Evolutionary conservation across 768 basidiomycete species (phyloP), one percentile per base, ranked within the genome.

Genomic region (Lentinula boryana): DNA sequence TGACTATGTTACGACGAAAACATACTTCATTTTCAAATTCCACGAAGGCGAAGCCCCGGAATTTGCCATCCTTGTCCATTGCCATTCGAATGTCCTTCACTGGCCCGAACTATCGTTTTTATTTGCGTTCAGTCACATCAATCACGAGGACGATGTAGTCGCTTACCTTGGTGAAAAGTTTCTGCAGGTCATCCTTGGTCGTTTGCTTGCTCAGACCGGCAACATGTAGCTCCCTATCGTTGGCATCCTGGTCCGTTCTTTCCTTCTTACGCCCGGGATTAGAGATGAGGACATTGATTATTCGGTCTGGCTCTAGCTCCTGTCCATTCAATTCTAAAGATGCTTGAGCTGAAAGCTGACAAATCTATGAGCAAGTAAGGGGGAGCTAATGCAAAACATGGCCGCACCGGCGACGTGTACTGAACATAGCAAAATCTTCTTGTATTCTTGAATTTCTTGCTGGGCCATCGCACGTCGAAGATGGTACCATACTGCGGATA

Each of bases 381-480:
- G 50, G 27, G 23, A 23, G n/a, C 43, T 38, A 13, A 27, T 1
- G n/a, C 36, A 49, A 12, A 35, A 6, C 32, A 46, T n/a, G 15
- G 7, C 77, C 89, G 56, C 60, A 93, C 95, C 0, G 93, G 91
- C 18, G 85, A 85, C 1, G 87, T 88, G 69, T 84, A 98, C 63
- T 98, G 97, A 1, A 99, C 79, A 71, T 98, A 99, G 68, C 93
- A 95, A 72, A 99, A 98, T 46, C 97, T 82, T 38, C 97, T 78
- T 2, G 90, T 89, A 60, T 77, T 85, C 73, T 95, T 96, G 80
- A 93, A 95, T 69, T 97, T 97, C 69, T 95, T 95, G 74, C 93
- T 95, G 5, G 97, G 97, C 96, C 96, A 98, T 35, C 97, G 89
- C 16, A 94, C 90, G 64, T 98, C 95, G 62, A 98, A 91, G 58